Conservation (phyloP, 257 asterid species). For the Solanum appendiculatum region DNA sequence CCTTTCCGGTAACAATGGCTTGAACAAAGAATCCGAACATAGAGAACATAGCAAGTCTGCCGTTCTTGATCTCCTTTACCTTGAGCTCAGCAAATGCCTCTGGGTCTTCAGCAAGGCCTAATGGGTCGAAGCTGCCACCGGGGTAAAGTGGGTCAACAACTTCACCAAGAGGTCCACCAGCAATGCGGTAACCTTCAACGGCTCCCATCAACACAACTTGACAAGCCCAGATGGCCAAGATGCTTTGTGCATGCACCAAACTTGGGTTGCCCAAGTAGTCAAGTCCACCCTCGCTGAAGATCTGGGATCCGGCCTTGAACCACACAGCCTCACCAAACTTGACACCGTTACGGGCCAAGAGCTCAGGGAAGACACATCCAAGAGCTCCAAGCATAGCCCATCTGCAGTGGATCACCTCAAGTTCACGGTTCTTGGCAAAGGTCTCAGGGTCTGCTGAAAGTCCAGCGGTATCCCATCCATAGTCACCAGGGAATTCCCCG, state of each 20-base stretch:
- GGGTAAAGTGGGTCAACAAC: background rate
- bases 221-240: background rate
- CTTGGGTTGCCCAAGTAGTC: background rate
- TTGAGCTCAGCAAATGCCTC: background rate
- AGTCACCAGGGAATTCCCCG: conserved; percentile 64
- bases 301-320: background rate
- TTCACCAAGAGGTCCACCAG: background rate
- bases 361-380: background rate
- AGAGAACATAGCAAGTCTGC: background rate
- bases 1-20: conserved; percentile 56
- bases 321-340: background rate
- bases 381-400: background rate
- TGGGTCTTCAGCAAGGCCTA: background rate
- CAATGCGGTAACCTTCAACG: background rate
- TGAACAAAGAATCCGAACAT: conserved; percentile 49
- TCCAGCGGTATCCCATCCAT: conserved; percentile 68
- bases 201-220: background rate
- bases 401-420: background rate
- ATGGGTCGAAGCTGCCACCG: background rate
- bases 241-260: background rate
- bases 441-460: conserved; percentile 55
- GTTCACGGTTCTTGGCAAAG: background rate
- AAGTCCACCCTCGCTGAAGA: background rate
- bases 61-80: background rate
- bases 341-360: background rate